phyloP scores from a whole-genome alignment of 306 rosid genomes.

The Cajanus cajan region DNA sequence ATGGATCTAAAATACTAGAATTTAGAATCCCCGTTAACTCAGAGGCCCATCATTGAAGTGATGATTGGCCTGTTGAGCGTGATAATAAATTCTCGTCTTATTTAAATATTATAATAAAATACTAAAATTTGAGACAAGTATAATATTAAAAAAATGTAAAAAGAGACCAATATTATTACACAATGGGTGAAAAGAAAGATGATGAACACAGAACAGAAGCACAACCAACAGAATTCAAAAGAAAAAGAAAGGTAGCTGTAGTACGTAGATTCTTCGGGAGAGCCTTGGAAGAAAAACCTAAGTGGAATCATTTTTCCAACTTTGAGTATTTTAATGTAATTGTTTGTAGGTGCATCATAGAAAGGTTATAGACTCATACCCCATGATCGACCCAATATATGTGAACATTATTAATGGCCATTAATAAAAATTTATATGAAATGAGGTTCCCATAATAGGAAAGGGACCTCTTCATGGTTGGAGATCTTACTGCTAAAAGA shows the following conservation, averaged over 20 bases:
- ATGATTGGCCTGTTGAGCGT: not conserved
- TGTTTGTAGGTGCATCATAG: not conserved
- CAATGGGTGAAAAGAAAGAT: not conserved
- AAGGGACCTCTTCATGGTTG: not conserved
- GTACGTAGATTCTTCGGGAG: constrained; percentile 31
- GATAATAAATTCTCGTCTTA: not conserved
- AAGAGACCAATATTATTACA: not conserved
- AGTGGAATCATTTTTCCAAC: constrained; percentile 28
- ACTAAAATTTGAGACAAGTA: not conserved
- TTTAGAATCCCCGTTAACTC: constrained; percentile 15
- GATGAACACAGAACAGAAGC: not conserved
- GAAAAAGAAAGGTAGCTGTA: not conserved
- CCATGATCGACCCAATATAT: constrained; percentile 15
- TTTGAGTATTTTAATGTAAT: constrained; percentile 13
- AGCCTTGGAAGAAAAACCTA: not conserved
- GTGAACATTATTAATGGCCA: constrained; percentile 15
- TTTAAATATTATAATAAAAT: not conserved
- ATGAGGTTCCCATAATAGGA: constrained; percentile 41
- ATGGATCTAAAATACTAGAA: constrained; percentile 11
- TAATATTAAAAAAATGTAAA: not conserved
- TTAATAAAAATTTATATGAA: not conserved
- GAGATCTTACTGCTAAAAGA: constrained; percentile 32
- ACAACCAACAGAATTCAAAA: constrained; percentile 31
- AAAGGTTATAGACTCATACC: constrained; percentile 12
- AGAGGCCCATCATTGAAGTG: not conserved